These are phyloP conservation scores for Fusarium cicatricum DNA, from an alignment of 2,329 filamentous ascomycete genomes.

Conservation along the genomic window DNA sequence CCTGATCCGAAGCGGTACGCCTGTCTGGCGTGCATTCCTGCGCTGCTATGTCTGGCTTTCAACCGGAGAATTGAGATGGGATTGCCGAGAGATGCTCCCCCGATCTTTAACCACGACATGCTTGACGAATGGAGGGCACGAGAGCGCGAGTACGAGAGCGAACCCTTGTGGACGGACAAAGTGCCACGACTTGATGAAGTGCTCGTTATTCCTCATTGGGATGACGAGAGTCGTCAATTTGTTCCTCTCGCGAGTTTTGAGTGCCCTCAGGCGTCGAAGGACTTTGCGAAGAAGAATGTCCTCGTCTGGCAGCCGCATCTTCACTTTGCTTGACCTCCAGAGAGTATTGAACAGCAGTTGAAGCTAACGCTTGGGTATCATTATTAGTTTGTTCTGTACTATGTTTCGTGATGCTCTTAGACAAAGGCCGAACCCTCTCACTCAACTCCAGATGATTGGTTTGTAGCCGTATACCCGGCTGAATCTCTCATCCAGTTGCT, in stretches of 20 bases:
- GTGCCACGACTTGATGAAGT: slow-evolving; percentile 10
- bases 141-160: slow-evolving; percentile 20
- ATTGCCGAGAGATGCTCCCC: slow-evolving; percentile 26
- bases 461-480: slow-evolving; percentile 13
- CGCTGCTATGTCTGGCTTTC: slow-evolving; percentile 22
- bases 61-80: slow-evolving; percentile 28
- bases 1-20: slow-evolving; percentile 31
- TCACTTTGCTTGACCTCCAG: slow-evolving; percentile 13
- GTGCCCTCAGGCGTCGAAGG: slow-evolving; percentile 4
- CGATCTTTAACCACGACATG: slow-evolving; percentile 24
- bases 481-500: slow-evolving; percentile 20
- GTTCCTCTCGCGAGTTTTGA: slow-evolving; percentile 10
- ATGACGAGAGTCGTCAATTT: slow-evolving; percentile 18
- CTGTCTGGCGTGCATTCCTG: slow-evolving; percentile 31
- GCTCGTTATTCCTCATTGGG: slow-evolving; percentile 26
- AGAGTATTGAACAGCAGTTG: neutral
- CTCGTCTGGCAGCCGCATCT: slow-evolving; percentile 26
- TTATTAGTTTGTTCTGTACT: slow-evolving; percentile 15
- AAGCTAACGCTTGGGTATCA: slow-evolving; percentile 24
- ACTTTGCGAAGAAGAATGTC: slow-evolving; percentile 26
- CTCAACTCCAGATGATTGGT: slow-evolving; percentile 27
- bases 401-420: neutral
- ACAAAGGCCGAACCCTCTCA: neutral
- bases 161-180: slow-evolving; percentile 15
- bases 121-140: slow-evolving; percentile 25